phyloP scores from a whole-genome alignment of 345 rosid species.

The Melaleuca alternifolia region DNA sequence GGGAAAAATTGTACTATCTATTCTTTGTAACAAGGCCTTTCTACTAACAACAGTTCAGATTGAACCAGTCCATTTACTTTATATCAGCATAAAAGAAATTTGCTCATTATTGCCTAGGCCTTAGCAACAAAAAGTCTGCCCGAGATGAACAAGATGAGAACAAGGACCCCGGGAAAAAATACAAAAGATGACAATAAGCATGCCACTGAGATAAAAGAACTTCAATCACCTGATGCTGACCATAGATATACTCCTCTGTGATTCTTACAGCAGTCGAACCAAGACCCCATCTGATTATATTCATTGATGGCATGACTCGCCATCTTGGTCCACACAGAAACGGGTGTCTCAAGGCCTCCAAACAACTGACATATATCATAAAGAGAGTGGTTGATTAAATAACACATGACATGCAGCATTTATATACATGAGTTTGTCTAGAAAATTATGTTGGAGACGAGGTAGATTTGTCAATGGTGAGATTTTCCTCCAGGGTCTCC shows the following conservation, averaged over 20 bases:
- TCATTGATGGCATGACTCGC: conserved; percentile 83
- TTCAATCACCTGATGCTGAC: conserved; percentile 53
- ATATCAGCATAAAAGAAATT: not conserved
- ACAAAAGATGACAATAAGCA: not conserved
- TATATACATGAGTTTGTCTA: not conserved
- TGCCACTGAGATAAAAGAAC: not conserved
- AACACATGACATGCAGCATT: not conserved
- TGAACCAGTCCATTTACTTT: not conserved
- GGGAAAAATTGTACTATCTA: not conserved
- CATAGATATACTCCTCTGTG: conserved; percentile 79
- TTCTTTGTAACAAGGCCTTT: not conserved
- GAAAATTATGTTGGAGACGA: not conserved
- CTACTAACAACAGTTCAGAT: not conserved
- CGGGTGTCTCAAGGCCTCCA: conserved; percentile 90
- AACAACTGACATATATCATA: conserved; percentile 36
- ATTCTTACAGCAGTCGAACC: conserved; percentile 90
- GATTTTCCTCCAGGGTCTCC: not conserved
- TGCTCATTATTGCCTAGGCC: not conserved
- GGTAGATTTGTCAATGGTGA: not conserved
- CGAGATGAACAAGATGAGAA: not conserved
- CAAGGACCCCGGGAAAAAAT: not conserved
- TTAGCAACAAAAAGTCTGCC: not conserved
- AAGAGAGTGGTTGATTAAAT: not conserved
- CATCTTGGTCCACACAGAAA: conserved; percentile 94
- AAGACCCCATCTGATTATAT: conserved; percentile 92